Conservation (phyloP, 768 basidiomycete genomes). For the Tylopilus sp. region DNA sequence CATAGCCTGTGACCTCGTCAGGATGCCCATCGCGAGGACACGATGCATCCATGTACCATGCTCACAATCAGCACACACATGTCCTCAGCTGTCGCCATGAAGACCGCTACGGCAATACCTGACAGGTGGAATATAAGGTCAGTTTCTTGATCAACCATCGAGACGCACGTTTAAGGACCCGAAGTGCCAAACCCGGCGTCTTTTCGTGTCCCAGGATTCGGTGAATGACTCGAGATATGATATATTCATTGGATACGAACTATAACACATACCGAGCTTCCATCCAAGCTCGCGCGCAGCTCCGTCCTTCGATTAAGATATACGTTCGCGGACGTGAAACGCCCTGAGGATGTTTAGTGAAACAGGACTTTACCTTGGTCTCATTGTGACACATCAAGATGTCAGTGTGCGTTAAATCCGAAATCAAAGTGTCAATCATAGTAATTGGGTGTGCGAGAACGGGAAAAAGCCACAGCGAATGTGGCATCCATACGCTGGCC, state of each 20-base stretch:
- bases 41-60: conserved; percentile 44
- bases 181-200: conserved; percentile 65
- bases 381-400: too few relatives aligned
- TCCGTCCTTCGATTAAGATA: conserved; percentile 42
- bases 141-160: conserved; percentile 78
- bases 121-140: conserved; percentile 72
- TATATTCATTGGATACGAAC: conserved; percentile 38
- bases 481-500: too few relatives aligned
- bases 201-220: conserved; percentile 48
- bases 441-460: too few relatives aligned
- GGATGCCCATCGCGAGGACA: not conserved
- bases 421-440: too few relatives aligned
- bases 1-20: conserved; percentile 54
- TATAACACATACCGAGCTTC: conserved; percentile 51
- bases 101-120: conserved; percentile 58
- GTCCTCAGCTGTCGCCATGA: conserved; percentile 46
- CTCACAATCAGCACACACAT: conserved; percentile 58
- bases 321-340: too few relatives aligned
- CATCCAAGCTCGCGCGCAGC: conserved; percentile 47
- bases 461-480: too few relatives aligned
- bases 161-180: conserved; percentile 66
- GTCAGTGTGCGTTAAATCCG: too few relatives aligned
- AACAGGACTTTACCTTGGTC: too few relatives aligned
- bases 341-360: too few relatives aligned
- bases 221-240: conserved; percentile 5